phyloP scores from a whole-genome alignment of 768 basidiomycete genomes.

The Calocera cornea region DNA sequence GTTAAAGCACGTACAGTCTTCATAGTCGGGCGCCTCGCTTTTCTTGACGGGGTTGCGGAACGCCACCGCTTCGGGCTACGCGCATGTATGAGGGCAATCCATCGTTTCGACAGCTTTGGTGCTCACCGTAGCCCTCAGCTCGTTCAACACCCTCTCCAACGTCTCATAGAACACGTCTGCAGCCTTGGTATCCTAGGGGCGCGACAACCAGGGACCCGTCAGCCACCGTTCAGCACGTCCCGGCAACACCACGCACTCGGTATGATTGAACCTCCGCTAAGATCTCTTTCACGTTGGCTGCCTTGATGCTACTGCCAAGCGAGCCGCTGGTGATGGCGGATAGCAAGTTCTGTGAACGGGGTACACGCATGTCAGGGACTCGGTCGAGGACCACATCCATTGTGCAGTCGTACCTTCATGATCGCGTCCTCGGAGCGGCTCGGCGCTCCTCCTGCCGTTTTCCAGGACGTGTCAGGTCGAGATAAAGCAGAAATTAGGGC shows the following conservation, averaged over 20 bases:
- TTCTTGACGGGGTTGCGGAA: slow-evolving; percentile 89
- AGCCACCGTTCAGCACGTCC: background rate
- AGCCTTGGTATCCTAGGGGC: slow-evolving; percentile 49
- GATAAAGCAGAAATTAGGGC: background rate
- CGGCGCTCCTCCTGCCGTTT: background rate
- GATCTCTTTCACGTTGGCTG: background rate
- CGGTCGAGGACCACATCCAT: background rate
- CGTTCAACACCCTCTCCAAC: slow-evolving; percentile 72
- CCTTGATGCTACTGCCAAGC: background rate
- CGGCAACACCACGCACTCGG: background rate
- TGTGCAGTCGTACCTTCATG: background rate
- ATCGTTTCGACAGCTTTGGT: slow-evolving; percentile 44
- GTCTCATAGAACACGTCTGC: slow-evolving; percentile 89
- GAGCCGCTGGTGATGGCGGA: background rate
- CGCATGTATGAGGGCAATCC: slow-evolving; percentile 32
- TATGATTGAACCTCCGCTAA: background rate
- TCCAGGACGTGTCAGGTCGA: background rate
- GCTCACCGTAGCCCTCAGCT: slow-evolving; percentile 56
- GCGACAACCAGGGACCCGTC: slow-evolving; percentile 24
- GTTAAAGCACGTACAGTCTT: slow-evolving; percentile 58
- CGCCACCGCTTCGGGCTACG: slow-evolving; percentile 77
- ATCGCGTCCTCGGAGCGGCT: background rate
- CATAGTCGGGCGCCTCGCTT: slow-evolving; percentile 84
- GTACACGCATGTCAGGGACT: background rate
- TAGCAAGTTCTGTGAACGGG: background rate